A percentile compares a stretch with the other conserved stretches of the same genome.
Evolutionary conservation across 2,329 filamentous ascomycete genomes (phyloP).

Genomic region (Cercospora janseana): DNA sequence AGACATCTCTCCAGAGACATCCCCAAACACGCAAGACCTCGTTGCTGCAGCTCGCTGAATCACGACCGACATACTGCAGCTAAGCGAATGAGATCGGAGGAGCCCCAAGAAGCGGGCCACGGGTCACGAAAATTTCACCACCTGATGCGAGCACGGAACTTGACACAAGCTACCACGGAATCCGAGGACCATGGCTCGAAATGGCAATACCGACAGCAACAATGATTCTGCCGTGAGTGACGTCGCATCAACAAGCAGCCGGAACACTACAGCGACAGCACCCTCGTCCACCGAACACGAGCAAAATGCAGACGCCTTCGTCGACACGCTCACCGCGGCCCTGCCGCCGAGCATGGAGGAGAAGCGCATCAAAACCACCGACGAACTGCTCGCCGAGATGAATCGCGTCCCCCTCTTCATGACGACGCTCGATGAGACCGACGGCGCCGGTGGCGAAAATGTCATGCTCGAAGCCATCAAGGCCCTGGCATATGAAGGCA

Average conservation of each 20-base stretch:
- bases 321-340: conserved; percentile 38
- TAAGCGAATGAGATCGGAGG: conserved; percentile 7
- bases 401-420: conserved; percentile 86
- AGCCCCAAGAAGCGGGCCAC: conserved; percentile 17
- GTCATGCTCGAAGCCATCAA: conserved; percentile 80
- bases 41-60: conserved; percentile 13
- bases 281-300: conserved; percentile 2
- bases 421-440: conserved; percentile 72
- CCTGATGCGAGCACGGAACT: conserved; percentile 3
- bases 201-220: conserved; percentile 10
- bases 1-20: conserved; percentile 12
- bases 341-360: conserved; percentile 60
- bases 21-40: conserved; percentile 1
- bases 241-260: neutral
- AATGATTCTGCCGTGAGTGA: neutral
- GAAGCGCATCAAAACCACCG: conserved; percentile 55
- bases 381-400: conserved; percentile 63
- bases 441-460: conserved; percentile 65
- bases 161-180: conserved; percentile 15
- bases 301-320: conserved; percentile 23
- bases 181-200: conserved; percentile 14
- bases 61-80: conserved; percentile 9
- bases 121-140: conserved; percentile 1
- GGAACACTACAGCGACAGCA: conserved; percentile 3
- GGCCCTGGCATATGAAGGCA: conserved; percentile 90